Evolutionary conservation across 1,139 yeast species (phyloP), one percentile per base, ranked within the genome.

Genomic region (Geotrichum citri-aurantii): DNA sequence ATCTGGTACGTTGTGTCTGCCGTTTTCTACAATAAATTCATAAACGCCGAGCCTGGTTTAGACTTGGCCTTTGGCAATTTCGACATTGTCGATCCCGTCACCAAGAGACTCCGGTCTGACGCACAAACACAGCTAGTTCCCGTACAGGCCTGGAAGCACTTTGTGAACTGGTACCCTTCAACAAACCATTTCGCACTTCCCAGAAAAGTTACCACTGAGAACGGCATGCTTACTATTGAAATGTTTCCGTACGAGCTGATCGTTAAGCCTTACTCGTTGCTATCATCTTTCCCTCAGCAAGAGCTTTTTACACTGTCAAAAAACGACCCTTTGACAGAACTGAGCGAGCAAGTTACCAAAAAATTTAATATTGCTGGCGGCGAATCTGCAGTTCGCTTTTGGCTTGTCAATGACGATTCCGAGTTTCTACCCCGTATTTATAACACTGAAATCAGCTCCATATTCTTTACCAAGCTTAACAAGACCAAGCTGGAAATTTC

Each of bases 131-230:
- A 33, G n/a, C 50, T 55, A 7, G 55, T 59, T 42, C 56, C 61
- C 29, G 21, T 14, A 31, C 40, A 29, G 14, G 59, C 54, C 14
- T 59, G 61, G 61, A 19, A 48, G 8, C 51, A 49, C 46, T 46
- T 59, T 14, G 50, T 48, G 19, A 44, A 49, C 24, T 59, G 61
- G 61, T 56, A 50, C 40, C 44, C 48, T 10, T 42, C 54, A 52
- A 29, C n/a, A 14, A 44, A 21, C 5, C 21, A 37, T 17, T 31
- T 47, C 33, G 52, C 49, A 4, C 33, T 59, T n/a, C 61, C 61
- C 6, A 46, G 61, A 31, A 50, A 47, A 47, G 55, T 59, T 24
- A 48, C 50, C n/a, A 17, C 19, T 17, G 42, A 29, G 12, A 40
- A 53, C 19, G 50, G 42, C 29, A 33, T 37, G 17, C 53, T 52